Evolutionary conservation across 108 stramenopile genomes (phyloP).

Genomic region (Hondaea fermentalgiana): DNA sequence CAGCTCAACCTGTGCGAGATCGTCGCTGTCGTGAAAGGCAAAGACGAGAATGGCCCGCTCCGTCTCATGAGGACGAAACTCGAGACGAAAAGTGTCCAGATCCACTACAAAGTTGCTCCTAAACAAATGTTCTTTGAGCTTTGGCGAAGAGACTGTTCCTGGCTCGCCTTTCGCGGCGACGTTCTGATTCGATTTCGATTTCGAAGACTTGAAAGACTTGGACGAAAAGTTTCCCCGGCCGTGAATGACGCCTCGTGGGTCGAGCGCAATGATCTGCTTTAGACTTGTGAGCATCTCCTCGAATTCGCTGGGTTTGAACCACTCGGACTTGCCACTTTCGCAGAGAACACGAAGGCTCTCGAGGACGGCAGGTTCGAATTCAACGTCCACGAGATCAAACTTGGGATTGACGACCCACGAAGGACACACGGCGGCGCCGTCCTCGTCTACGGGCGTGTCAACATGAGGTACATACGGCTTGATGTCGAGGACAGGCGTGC

Average conservation of each 20-base stretch:
- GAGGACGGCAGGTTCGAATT: not conserved
- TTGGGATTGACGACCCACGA: not conserved
- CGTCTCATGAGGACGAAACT: not conserved
- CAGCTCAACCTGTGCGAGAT: not conserved
- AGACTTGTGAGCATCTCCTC: not conserved
- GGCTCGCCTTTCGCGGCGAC: not conserved
- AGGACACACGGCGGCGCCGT: not conserved
- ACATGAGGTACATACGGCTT: slow-evolving; percentile 80
- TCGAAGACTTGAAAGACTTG: not conserved
- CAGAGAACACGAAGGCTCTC: not conserved
- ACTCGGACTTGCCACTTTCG: not conserved
- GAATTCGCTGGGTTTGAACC: not conserved
- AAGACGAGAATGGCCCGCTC: not conserved
- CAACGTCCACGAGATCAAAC: not conserved
- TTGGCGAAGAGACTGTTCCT: not conserved
- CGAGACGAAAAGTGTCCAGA: not conserved
- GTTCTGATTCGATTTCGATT: not conserved
- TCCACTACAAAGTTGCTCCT: not conserved
- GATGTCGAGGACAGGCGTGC: slow-evolving; percentile 83
- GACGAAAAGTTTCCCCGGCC: not conserved
- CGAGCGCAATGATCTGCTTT: not conserved
- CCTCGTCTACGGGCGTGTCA: slow-evolving; percentile 47
- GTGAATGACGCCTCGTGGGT: slow-evolving; percentile 11
- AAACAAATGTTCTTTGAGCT: not conserved
- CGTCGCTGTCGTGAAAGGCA: not conserved